Conservation (phyloP, 352 stramenopile species). For the Pythium sukuiense region DNA sequence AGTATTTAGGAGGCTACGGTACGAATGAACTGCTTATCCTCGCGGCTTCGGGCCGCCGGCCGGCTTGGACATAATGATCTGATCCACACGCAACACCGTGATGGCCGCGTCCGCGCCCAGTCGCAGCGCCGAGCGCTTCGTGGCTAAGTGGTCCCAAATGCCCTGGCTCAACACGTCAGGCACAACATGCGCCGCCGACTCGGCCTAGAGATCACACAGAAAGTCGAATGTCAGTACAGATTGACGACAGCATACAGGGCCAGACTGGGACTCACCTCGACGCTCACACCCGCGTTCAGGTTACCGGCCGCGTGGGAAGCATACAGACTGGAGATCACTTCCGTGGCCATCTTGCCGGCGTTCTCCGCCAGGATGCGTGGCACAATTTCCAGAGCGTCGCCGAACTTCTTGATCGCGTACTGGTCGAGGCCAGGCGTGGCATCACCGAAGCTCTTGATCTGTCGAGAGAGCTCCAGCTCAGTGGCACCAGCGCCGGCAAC, state of each 20-base stretch:
- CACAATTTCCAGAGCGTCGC: slow-evolving; percentile 97
- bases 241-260: slow-evolving; percentile 7
- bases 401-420: slow-evolving; percentile 99
- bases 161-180: slow-evolving; percentile 67
- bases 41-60: slow-evolving; percentile 94
- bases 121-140: slow-evolving; percentile 97
- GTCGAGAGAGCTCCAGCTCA: slow-evolving; percentile 96
- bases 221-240: neutral
- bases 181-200: slow-evolving; percentile 80
- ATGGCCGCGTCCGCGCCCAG: slow-evolving; percentile 97
- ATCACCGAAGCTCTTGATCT: slow-evolving; percentile 94
- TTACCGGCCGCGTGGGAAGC: slow-evolving; percentile 94
- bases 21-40: slow-evolving; percentile 43
- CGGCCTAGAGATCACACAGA: slow-evolving; percentile 40
- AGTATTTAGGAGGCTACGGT: slow-evolving; percentile 1
- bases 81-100: slow-evolving; percentile 99
- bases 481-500: slow-evolving; percentile 94
- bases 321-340: slow-evolving; percentile 94
- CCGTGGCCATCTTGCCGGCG: slow-evolving; percentile 93
- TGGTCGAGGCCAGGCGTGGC: slow-evolving; percentile 97
- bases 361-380: slow-evolving; percentile 98
- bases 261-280: slow-evolving; percentile 68
- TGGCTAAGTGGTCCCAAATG: slow-evolving; percentile 94
- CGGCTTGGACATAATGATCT: slow-evolving; percentile 99
- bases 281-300: slow-evolving; percentile 92